A percentile compares a stretch with the other conserved stretches of the same genome.
Evolutionary conservation across 768 basidiomycete genomes (phyloP).

Genomic region (Galerina marginata): DNA sequence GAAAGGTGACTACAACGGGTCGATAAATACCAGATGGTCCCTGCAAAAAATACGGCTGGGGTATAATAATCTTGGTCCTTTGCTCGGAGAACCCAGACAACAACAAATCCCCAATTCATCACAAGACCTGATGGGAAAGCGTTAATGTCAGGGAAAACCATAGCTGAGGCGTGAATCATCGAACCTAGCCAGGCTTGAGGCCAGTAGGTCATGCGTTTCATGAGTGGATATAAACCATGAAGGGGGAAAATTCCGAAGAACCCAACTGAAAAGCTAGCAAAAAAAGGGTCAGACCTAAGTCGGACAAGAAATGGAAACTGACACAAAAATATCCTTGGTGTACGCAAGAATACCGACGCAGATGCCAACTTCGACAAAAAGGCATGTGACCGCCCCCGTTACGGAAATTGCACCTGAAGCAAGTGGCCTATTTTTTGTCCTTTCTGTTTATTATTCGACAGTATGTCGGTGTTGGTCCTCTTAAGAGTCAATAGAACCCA

Average conservation of each 20-base stretch:
- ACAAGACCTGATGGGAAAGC: neutral
- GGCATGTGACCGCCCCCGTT: neutral
- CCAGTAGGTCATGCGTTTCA: neutral
- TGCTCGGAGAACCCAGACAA: slow-evolving; percentile 1
- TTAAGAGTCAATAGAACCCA: neutral
- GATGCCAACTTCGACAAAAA: neutral
- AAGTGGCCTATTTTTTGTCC: slow-evolving; percentile 11
- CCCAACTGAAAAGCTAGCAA: neutral
- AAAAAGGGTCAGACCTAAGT: neutral
- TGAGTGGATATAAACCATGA: neutral
- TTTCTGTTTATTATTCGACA: neutral
- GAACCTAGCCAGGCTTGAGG: slow-evolving; percentile 10
- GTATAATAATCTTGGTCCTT: neutral
- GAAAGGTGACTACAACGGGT: neutral
- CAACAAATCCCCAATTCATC: slow-evolving; percentile 3
- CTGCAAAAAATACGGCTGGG: neutral
- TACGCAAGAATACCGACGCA: neutral
- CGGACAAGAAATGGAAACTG: neutral
- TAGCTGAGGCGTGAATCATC: neutral
- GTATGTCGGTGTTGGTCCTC: too few species aligned
- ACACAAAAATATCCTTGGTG: neutral
- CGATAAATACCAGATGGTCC: neutral
- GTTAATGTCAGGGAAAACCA: neutral
- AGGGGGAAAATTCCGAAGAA: slow-evolving; percentile 3
- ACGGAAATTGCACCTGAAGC: slow-evolving; percentile 7